Conservation (phyloP, 1,284 basidiomycete species). For the Papiliotrema terrestris region DNA sequence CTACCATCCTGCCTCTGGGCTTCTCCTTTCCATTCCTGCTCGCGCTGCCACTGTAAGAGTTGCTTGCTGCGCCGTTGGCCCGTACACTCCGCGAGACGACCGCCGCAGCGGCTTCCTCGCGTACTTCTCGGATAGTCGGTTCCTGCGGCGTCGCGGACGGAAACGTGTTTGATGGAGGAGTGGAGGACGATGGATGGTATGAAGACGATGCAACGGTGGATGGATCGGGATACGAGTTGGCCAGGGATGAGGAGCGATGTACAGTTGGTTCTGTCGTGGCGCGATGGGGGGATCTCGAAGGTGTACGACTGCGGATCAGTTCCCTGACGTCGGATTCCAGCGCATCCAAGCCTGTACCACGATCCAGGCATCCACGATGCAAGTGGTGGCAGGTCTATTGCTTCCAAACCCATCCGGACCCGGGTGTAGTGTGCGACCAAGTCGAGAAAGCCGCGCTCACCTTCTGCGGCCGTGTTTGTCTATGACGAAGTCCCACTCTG, state of each 20-base stretch:
- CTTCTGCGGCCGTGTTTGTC: conserved; percentile 35
- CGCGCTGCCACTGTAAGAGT: background rate
- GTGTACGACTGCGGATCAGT: conserved; percentile 23
- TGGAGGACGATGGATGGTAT: background rate
- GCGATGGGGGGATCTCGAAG: conserved; percentile 41
- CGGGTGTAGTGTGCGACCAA: too few relatives aligned
- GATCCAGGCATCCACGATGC: too few relatives aligned
- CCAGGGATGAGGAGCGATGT: conserved; percentile 8
- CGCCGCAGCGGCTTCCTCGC: conserved; percentile 21
- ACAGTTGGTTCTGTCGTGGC: conserved; percentile 22
- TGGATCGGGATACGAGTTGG: background rate
- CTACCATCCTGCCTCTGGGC: conserved; percentile 52
- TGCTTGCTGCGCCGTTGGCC: background rate
- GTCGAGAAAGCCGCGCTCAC: conserved; percentile 21
- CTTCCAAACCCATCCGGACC: too few relatives aligned
- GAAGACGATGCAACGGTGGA: background rate
- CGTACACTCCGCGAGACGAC: conserved; percentile 20
- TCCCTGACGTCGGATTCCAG: too few relatives aligned
- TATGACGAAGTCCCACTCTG: conserved; percentile 46
- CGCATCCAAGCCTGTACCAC: too few relatives aligned
- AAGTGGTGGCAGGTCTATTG: too few relatives aligned
- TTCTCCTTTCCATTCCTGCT: conserved; percentile 3
- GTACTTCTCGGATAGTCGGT: conserved; percentile 33
- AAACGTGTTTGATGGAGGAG: conserved; percentile 9
- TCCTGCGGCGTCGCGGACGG: conserved; percentile 28